phyloP scores from a whole-genome alignment of 352 stramenopile species.

The Phytophthora fragariae region DNA sequence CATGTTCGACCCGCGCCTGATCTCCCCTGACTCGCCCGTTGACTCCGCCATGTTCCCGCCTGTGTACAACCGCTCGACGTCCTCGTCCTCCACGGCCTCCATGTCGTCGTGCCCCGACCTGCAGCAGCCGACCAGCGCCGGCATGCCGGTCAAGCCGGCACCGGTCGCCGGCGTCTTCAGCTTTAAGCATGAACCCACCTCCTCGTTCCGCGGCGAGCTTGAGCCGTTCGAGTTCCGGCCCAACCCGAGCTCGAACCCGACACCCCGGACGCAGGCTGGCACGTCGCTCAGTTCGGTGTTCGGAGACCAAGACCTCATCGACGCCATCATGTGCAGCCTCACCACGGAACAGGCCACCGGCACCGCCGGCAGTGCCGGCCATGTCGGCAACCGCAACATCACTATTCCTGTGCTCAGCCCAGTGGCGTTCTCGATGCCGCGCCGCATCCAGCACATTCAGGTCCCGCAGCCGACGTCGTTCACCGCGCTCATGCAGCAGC shows the following conservation, averaged over 20 bases:
- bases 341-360: conserved; percentile 46
- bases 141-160: neutral
- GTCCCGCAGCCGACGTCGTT: conserved; percentile 30
- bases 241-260: conserved; percentile 8
- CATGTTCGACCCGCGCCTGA: conserved; percentile 42
- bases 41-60: conserved; percentile 79
- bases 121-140: neutral
- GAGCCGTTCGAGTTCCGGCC: conserved; percentile 77
- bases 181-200: conserved; percentile 21
- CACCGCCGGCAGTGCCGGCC: neutral
- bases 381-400: conserved; percentile 6
- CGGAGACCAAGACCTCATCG: conserved; percentile 76
- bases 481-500: conserved; percentile 42
- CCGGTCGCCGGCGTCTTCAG: neutral
- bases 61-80: conserved; percentile 57
- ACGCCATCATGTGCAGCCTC: conserved; percentile 84
- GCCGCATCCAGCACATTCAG: conserved; percentile 29
- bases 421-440: conserved; percentile 24
- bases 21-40: conserved; percentile 66
- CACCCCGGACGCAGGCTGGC: conserved; percentile 32
- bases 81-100: conserved; percentile 37
- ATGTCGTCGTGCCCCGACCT: conserved; percentile 30
- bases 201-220: conserved; percentile 40
- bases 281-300: conserved; percentile 81
- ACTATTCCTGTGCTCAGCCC: conserved; percentile 18